These are phyloP conservation scores for Telfairia occidentalis DNA, from an alignment of 331 rosid species.

Conservation along the genomic window DNA sequence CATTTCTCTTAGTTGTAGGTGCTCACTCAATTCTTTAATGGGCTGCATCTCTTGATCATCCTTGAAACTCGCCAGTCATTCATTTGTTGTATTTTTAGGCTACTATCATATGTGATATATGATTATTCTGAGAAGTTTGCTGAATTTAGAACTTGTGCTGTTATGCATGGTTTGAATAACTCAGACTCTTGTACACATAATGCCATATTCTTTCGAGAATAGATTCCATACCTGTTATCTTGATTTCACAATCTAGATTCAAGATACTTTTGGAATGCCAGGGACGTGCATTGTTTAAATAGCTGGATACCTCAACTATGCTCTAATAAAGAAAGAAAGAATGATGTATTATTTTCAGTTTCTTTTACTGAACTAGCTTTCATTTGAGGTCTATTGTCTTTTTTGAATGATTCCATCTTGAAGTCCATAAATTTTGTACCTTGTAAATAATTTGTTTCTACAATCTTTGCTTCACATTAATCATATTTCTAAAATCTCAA, in stretches of 20 bases:
- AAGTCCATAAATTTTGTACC: neutral
- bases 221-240: neutral
- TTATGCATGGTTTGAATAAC: neutral
- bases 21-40: neutral
- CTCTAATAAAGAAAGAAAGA: neutral
- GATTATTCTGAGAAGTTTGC: neutral
- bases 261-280: neutral
- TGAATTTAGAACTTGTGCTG: neutral
- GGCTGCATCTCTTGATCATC: neutral
- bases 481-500: neutral
- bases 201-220: neutral
- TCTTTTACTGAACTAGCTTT: neutral
- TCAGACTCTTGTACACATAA: neutral
- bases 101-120: neutral
- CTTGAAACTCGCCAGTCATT: neutral
- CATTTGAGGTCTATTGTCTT: neutral
- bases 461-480: neutral
- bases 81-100: neutral
- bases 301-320: neutral
- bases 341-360: neutral
- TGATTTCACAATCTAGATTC: neutral
- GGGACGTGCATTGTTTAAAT: neutral
- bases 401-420: neutral
- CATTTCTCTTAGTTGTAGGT: neutral
- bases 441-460: neutral